Conservation (phyloP, 768 basidiomycete species). For the Termitomyces sp. region DNA sequence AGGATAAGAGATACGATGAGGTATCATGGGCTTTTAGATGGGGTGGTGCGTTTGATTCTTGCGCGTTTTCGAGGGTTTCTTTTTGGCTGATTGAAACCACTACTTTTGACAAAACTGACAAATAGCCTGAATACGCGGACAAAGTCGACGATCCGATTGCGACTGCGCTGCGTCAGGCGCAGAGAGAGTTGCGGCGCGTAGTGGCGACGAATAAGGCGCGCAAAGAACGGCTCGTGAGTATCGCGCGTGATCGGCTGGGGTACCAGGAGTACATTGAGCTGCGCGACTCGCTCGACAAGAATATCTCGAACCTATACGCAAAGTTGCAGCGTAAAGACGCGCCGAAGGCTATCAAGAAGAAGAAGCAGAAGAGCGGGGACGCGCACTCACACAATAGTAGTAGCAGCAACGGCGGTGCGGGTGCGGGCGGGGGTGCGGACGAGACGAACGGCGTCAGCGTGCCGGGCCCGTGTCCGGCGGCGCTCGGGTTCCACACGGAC, state of each 20-base stretch:
- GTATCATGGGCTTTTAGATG: slow-evolving; percentile 67
- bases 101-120: too few species aligned
- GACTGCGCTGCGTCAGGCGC: slow-evolving; percentile 84
- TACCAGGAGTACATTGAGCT: slow-evolving; percentile 89
- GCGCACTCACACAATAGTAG: too few species aligned
- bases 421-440: slow-evolving; percentile 16
- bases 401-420: too few species aligned
- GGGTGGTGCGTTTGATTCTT: slow-evolving; percentile 51
- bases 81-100: not conserved
- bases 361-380: slow-evolving; percentile 45
- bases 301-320: slow-evolving; percentile 68
- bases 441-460: slow-evolving; percentile 31
- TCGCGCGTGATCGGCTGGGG: slow-evolving; percentile 84
- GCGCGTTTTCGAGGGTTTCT: not conserved
- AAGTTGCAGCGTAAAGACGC: slow-evolving; percentile 83
- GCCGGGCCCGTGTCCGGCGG: slow-evolving; percentile 65
- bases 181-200: slow-evolving; percentile 74
- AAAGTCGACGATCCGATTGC: slow-evolving; percentile 95
- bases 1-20: slow-evolving; percentile 75
- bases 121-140: slow-evolving; percentile 68
- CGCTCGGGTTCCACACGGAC: slow-evolving; percentile 66
- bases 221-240: slow-evolving; percentile 62
- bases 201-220: slow-evolving; percentile 82
- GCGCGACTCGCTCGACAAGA: slow-evolving; percentile 84
- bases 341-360: slow-evolving; percentile 77